Percentiles rank a stretch among this genome's conserved stretches.
These are phyloP conservation scores for Ophiostoma fasciatum DNA, from an alignment of 2,329 filamentous ascomycete genomes.

Conservation along the genomic window DNA sequence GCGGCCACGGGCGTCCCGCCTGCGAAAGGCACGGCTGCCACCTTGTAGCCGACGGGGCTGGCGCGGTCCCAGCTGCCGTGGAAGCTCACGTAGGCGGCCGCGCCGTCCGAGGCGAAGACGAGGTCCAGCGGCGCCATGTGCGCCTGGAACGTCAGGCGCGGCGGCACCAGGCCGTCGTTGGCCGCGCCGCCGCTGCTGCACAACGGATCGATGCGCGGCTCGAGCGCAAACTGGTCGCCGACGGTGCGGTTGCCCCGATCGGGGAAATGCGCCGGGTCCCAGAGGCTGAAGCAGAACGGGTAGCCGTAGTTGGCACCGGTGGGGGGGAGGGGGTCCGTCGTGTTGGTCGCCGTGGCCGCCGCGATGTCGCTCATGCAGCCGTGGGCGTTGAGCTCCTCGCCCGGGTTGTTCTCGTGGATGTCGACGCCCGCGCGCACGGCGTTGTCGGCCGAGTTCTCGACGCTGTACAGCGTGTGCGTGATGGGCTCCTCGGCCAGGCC, in stretches of 20 bases:
- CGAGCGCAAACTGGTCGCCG: slow-evolving; percentile 40
- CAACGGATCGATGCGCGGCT: no score
- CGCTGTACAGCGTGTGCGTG: no score
- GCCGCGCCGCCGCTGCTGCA: no score
- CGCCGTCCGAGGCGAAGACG: slow-evolving; percentile 44
- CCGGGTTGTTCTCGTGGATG: slow-evolving; percentile 52
- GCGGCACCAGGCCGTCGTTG: slow-evolving; percentile 32
- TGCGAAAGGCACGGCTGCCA: slow-evolving; percentile 26
- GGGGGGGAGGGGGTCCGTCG: slow-evolving; percentile 5
- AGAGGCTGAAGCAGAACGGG: slow-evolving; percentile 52
- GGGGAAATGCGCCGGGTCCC: slow-evolving; percentile 36
- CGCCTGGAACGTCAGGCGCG: slow-evolving; percentile 43
- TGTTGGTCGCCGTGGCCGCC: background rate
- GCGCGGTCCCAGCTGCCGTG: slow-evolving; percentile 50
- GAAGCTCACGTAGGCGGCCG: slow-evolving; percentile 51
- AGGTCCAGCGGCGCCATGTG: slow-evolving; percentile 61
- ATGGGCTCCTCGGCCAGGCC: slow-evolving; percentile 40
- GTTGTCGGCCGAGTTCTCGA: slow-evolving; percentile 20
- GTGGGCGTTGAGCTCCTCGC: slow-evolving; percentile 58
- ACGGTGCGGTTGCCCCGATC: slow-evolving; percentile 24
- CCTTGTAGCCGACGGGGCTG: slow-evolving; percentile 30
- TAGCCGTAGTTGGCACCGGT: slow-evolving; percentile 51
- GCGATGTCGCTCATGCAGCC: slow-evolving; percentile 36
- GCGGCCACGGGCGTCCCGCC: slow-evolving; percentile 30
- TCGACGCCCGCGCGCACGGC: slow-evolving; percentile 37